phyloP scores from a whole-genome alignment of 768 basidiomycete genomes.

The Cystofilobasidium macerans region DNA sequence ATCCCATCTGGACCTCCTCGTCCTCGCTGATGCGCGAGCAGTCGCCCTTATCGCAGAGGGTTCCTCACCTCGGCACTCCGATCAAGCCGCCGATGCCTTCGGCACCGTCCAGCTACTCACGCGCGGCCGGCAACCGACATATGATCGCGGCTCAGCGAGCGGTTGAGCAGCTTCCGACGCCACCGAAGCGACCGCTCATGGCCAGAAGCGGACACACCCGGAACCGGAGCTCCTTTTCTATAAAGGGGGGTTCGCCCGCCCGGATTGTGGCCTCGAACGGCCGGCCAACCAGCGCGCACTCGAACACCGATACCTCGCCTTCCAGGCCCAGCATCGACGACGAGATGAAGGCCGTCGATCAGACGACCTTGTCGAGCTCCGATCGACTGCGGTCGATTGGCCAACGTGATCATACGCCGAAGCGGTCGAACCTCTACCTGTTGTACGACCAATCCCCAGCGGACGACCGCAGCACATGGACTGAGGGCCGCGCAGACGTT shows the following conservation, averaged over 20 bases:
- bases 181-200: not conserved
- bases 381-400: not conserved
- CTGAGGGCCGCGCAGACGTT: not conserved
- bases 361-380: not conserved
- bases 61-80: not conserved
- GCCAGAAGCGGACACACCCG: not conserved
- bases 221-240: not conserved
- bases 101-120: not conserved
- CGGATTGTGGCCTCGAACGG: not conserved
- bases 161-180: not conserved
- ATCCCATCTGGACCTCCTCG: not conserved
- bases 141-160: conserved; percentile 12
- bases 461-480: not conserved
- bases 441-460: not conserved
- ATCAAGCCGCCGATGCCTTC: not conserved
- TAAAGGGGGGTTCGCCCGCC: not conserved
- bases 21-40: not conserved
- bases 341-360: not conserved
- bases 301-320: too few species aligned
- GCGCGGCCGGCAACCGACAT: conserved; percentile 11
- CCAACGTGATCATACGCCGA: not conserved
- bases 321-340: not conserved
- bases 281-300: too few species aligned
- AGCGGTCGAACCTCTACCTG: not conserved
- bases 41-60: not conserved